Percentiles rank a stretch among this genome's conserved stretches.
Evolutionary conservation across 805 yeast genomes (phyloP).

Genomic region (Yarrowia sp.): DNA sequence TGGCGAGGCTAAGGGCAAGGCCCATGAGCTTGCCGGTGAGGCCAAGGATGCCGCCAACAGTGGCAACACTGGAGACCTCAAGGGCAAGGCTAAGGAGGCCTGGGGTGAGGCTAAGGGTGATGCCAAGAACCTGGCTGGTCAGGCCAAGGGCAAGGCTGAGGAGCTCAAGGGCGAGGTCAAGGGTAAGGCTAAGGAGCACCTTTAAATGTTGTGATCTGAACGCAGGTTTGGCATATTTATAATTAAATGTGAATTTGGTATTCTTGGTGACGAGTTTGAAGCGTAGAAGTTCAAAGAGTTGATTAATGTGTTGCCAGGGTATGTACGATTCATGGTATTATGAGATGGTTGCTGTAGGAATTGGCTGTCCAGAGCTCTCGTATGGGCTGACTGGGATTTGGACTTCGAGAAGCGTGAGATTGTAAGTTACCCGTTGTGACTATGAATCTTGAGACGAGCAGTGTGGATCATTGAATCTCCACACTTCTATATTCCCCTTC

Average conservation of each 20-base stretch:
- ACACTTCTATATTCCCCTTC: too few species aligned
- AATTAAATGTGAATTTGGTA: neutral
- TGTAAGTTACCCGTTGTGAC: too few species aligned
- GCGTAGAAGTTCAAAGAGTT: too few species aligned
- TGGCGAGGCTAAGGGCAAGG: conserved; percentile 22
- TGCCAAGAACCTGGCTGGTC: conserved; percentile 21
- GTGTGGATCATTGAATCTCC: too few species aligned
- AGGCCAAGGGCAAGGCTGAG: conserved; percentile 13
- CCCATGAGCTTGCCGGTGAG: conserved; percentile 3
- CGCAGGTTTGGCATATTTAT: neutral
- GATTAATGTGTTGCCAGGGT: too few species aligned
- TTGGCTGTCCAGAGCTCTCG: too few species aligned
- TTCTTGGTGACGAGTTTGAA: too few species aligned
- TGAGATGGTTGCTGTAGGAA: too few species aligned
- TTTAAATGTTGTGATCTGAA: neutral
- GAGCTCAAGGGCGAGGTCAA: conserved; percentile 19
- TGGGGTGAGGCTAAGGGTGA: conserved; percentile 11
- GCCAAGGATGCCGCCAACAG: conserved; percentile 5
- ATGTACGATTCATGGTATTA: too few species aligned
- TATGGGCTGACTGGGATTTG: too few species aligned
- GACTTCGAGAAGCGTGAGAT: too few species aligned
- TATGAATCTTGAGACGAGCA: too few species aligned
- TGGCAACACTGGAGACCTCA: neutral
- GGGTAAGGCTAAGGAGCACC: conserved; percentile 22
- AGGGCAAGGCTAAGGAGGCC: conserved; percentile 25